Conservation (phyloP, 768 basidiomycete species). For the Saitozyma sp. region DNA sequence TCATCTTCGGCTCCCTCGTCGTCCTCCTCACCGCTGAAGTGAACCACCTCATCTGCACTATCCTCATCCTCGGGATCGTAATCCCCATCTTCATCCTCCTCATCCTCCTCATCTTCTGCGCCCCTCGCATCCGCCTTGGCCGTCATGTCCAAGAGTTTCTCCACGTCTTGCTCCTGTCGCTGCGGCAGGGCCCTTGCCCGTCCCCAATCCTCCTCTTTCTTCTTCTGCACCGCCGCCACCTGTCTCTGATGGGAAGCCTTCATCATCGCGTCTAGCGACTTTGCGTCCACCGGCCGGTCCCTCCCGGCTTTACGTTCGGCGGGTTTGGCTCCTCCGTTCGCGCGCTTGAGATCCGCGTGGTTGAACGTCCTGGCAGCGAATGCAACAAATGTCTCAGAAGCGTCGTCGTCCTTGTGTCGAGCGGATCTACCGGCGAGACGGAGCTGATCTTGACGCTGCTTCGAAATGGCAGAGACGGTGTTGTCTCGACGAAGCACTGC, state of each 20-base stretch:
- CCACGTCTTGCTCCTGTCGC: constrained; percentile 21
- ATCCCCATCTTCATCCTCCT: constrained; percentile 26
- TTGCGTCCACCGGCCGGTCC: constrained; percentile 13
- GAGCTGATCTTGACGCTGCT: constrained; percentile 17
- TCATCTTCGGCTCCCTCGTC: constrained; percentile 3
- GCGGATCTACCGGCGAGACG: constrained; percentile 21
- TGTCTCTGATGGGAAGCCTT: constrained; percentile 17
- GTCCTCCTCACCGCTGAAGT: constrained; percentile 17
- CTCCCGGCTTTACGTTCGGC: constrained; percentile 31
- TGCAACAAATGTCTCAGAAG: constrained; percentile 31
- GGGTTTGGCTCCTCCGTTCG: constrained; percentile 29
- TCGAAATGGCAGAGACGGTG: constrained; percentile 13
- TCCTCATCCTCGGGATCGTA: constrained; percentile 6
- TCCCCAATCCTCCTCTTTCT: constrained; percentile 35
- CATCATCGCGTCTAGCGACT: constrained; percentile 12
- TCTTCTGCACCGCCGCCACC: constrained; percentile 6
- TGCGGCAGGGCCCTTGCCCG: constrained; percentile 20
- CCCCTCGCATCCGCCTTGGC: neutral
- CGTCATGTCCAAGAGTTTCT: constrained; percentile 14
- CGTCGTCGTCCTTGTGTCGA: constrained; percentile 6
- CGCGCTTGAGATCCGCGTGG: constrained; percentile 21
- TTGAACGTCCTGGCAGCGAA: constrained; percentile 28
- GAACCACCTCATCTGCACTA: neutral
- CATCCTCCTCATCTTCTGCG: constrained; percentile 19
- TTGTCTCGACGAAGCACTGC: constrained; percentile 18